phyloP scores from a whole-genome alignment of 192 early-diverging fungal genomes.

The Umbelopsis vinacea region DNA sequence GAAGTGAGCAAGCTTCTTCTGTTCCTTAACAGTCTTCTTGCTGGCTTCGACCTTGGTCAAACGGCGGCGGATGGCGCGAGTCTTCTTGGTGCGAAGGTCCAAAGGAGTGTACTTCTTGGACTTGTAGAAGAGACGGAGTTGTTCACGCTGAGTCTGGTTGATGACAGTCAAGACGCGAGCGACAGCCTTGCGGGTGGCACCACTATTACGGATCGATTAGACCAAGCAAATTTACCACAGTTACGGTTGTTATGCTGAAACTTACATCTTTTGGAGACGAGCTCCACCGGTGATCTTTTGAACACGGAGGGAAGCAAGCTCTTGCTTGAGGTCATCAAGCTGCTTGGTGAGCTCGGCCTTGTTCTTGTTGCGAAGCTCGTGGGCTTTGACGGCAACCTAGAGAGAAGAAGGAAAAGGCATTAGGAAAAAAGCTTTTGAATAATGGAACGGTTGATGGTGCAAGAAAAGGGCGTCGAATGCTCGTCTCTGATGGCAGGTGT shows the following conservation, averaged over 20 bases:
- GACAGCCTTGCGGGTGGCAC: slow-evolving; percentile 90
- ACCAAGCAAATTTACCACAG: not conserved
- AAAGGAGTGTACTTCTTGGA: slow-evolving; percentile 95
- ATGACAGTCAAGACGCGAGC: slow-evolving; percentile 96
- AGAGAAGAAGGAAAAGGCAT: slow-evolving; percentile 12
- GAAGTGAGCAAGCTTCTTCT: slow-evolving; percentile 90
- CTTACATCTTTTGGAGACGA: slow-evolving; percentile 58
- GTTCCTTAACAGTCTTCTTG: slow-evolving; percentile 86
- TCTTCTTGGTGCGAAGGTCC: slow-evolving; percentile 98
- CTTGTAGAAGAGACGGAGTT: slow-evolving; percentile 90
- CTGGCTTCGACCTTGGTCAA: slow-evolving; percentile 83
- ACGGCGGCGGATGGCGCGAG: slow-evolving; percentile 95
- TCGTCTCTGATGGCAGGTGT: not conserved
- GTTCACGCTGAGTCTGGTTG: slow-evolving; percentile 88
- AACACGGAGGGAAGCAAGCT: slow-evolving; percentile 92
- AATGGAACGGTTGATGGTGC: not conserved
- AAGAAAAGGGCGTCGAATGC: not conserved
- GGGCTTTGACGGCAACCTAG: slow-evolving; percentile 88
- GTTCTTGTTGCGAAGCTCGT: slow-evolving; percentile 93
- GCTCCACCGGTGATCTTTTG: slow-evolving; percentile 87
- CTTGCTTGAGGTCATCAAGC: slow-evolving; percentile 93
- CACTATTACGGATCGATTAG: slow-evolving; percentile 30
- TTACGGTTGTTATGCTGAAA: too few relatives aligned
- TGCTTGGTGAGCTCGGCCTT: slow-evolving; percentile 90
- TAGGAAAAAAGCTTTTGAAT: not conserved